Conservation (phyloP, 148 eudicot species). For the Rhododendron ovatum region DNA sequence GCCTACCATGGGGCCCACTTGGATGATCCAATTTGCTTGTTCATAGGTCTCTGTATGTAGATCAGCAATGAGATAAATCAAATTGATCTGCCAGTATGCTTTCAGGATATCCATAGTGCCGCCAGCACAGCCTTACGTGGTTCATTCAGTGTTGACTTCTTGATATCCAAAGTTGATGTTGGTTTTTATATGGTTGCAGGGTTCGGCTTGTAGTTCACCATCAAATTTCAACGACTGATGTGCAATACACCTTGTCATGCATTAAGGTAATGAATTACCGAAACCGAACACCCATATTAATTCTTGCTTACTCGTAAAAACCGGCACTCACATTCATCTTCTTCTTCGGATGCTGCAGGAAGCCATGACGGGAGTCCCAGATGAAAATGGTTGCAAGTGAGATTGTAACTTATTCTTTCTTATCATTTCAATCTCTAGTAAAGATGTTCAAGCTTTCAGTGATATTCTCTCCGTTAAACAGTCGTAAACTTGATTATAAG, state of each 20-base stretch:
- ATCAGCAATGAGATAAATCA: not conserved
- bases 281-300: not conserved
- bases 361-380: constrained; percentile 42
- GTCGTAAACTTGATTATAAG: not conserved
- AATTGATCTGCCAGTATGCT: not conserved
- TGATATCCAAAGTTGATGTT: not conserved
- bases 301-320: not conserved
- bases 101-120: not conserved
- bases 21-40: not conserved
- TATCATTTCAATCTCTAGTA: not conserved
- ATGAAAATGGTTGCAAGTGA: constrained; percentile 34
- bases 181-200: constrained; percentile 33
- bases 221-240: constrained; percentile 69
- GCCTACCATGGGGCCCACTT: not conserved
- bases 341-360: constrained; percentile 42
- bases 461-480: not conserved
- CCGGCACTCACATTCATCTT: not conserved
- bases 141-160: not conserved
- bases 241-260: constrained; percentile 66
- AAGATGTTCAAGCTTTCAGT: not conserved
- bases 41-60: not conserved
- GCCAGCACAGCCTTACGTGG: not conserved
- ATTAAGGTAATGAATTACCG: constrained; percentile 44
- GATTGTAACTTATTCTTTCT: not conserved
- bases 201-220: constrained; percentile 78